Evolutionary conservation across 2,329 filamentous ascomycete genomes (phyloP).

Genomic region (Venturia pyrina): DNA sequence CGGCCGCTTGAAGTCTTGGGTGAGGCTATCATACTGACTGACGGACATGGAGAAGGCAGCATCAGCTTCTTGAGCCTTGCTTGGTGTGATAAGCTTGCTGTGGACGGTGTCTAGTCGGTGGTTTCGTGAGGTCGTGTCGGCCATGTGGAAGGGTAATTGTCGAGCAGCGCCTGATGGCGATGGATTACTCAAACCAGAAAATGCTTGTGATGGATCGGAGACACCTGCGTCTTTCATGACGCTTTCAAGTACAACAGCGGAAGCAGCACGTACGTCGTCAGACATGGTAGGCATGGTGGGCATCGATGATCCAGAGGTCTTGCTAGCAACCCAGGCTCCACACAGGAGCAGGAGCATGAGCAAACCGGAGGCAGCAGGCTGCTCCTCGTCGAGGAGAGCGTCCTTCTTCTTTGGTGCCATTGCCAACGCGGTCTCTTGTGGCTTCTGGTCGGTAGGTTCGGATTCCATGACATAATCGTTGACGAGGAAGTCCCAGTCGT

Average conservation of each 20-base stretch:
- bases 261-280: conserved; percentile 69
- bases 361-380: conserved; percentile 66
- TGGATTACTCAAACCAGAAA: conserved; percentile 28
- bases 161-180: conserved; percentile 11
- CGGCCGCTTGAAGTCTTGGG: conserved; percentile 55
- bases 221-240: conserved; percentile 74
- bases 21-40: conserved; percentile 80
- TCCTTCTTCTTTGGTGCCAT: conserved; percentile 34
- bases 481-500: conserved; percentile 73
- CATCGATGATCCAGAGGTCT: conserved; percentile 58
- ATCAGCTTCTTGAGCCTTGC: conserved; percentile 76
- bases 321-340: conserved; percentile 90
- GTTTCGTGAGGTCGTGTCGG: conserved; percentile 11
- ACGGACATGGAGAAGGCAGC: conserved; percentile 80
- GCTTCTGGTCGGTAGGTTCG: conserved; percentile 24
- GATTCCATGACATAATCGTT: conserved; percentile 68
- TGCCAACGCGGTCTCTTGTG: conserved; percentile 20
- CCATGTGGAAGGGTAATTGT: conserved; percentile 4
- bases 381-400: conserved; percentile 29
- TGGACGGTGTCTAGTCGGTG: conserved; percentile 31
- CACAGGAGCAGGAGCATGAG: conserved; percentile 94
- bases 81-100: conserved; percentile 45
- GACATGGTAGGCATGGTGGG: conserved; percentile 59
- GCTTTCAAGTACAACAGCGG: conserved; percentile 66
- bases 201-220: conserved; percentile 33